Percentiles rank a stretch among this genome's conserved stretches.
Conservation (phyloP, 257 asterid species). For the Capsicum chinense region DNA sequence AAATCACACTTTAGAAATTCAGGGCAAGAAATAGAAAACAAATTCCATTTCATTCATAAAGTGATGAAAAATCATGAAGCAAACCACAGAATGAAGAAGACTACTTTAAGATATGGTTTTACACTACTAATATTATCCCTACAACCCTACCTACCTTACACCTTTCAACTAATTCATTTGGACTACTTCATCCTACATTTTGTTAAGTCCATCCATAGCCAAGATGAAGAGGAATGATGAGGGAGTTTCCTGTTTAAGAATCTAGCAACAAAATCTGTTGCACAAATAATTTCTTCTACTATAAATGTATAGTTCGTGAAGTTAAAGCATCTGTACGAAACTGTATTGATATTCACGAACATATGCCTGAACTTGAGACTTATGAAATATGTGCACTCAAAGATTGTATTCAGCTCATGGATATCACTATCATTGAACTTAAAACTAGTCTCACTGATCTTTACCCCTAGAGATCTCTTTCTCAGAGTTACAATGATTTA, state of each 20-base stretch:
- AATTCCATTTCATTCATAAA: no score
- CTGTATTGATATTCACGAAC: constrained; percentile 59
- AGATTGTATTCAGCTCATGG: constrained; percentile 77
- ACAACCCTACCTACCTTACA: no score
- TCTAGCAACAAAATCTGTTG: constrained; percentile 61
- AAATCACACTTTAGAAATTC: no score
- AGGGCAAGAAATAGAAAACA: no score
- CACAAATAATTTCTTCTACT: constrained; percentile 69
- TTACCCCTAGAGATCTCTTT: constrained; percentile 39
- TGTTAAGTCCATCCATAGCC: no score
- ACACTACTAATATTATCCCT: no score
- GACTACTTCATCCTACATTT: no score
- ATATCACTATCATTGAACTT: constrained; percentile 60
- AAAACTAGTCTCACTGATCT: constrained; percentile 48
- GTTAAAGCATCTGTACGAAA: constrained; percentile 56
- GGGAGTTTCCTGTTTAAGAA: constrained; percentile 2
- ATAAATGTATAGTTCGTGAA: constrained; percentile 68
- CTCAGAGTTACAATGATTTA: constrained; percentile 54
- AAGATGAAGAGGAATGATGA: no score
- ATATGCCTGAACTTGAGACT: constrained; percentile 53
- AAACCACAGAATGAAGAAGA: no score
- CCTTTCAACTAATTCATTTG: no score
- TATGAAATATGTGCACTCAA: constrained; percentile 70
- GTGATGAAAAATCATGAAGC: no score
- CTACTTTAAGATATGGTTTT: no score